A percentile compares a stretch with the other conserved stretches of the same genome.
Conservation (phyloP, 306 rosid genomes). For the Hylodesmum podocarpum region DNA sequence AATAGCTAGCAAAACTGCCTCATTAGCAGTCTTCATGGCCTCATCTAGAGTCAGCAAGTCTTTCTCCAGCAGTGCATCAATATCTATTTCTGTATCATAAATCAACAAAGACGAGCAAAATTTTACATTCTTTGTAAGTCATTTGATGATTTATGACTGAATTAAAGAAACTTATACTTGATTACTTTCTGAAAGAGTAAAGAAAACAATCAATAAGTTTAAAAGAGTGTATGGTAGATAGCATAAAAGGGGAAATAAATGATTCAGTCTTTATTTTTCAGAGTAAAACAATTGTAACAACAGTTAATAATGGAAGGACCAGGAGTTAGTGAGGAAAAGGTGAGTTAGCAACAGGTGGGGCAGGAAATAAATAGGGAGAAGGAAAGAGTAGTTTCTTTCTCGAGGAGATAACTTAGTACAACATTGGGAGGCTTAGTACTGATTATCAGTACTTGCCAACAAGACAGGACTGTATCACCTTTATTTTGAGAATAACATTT, state of each 20-base stretch:
- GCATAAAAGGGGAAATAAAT: not conserved
- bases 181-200: not conserved
- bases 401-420: not conserved
- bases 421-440: not conserved
- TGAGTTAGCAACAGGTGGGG: not conserved
- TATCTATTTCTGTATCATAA: conserved; percentile 67
- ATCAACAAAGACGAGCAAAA: conserved; percentile 5
- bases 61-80: conserved; percentile 74
- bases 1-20: conserved; percentile 82
- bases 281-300: not conserved
- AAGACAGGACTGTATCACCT: not conserved
- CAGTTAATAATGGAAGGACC: not conserved
- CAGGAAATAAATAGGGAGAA: not conserved
- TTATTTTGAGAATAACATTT: not conserved
- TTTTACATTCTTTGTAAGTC: not conserved
- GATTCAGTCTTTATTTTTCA: not conserved
- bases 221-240: not conserved
- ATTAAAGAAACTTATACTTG: not conserved
- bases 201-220: not conserved
- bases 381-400: not conserved
- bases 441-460: not conserved
- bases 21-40: conserved; percentile 89
- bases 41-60: conserved; percentile 94
- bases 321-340: not conserved
- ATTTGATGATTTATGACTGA: not conserved